Percentiles rank a stretch among this genome's conserved stretches.
Conservation (phyloP, 176 grass and related monocot genomes). For the Luzula sylvatica region DNA sequence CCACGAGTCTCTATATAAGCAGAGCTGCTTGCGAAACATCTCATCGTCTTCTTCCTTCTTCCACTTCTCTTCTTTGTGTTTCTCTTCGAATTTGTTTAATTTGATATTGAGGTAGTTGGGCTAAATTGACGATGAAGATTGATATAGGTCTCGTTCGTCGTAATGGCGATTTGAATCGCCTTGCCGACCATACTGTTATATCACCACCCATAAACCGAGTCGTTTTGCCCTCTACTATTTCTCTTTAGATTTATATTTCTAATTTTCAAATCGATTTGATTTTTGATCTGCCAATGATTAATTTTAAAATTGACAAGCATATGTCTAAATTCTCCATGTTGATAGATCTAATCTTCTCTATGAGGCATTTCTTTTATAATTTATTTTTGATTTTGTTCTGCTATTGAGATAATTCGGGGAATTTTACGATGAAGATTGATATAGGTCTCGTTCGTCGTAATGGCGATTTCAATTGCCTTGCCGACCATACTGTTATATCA, state of each 20-base stretch:
- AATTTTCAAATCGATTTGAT: neutral
- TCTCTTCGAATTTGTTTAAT: neutral
- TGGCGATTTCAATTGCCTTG: conserved; percentile 69
- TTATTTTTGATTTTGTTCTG: too few relatives aligned
- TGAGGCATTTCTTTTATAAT: conserved; percentile 23
- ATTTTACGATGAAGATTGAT: conserved; percentile 48
- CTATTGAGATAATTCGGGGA: neutral
- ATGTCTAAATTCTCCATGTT: conserved; percentile 73
- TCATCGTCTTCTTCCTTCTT: neutral
- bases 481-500: conserved; percentile 99
- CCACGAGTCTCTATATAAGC: conserved; percentile 29
- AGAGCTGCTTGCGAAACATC: neutral
- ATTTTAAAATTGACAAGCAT: conserved; percentile 61
- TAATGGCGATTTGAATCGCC: conserved; percentile 65
- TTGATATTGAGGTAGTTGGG: neutral
- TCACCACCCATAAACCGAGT: conserved; percentile 99
- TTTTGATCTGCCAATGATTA: conserved; percentile 39
- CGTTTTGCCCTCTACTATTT: neutral
- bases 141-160: conserved; percentile 95
- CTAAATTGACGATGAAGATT: conserved; percentile 52
- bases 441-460: conserved; percentile 99
- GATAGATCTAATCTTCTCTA: conserved; percentile 93
- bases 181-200: conserved; percentile 99
- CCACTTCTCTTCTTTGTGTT: neutral
- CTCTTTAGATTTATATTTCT: neutral